A percentile compares a stretch with the other conserved stretches of the same genome.
These are phyloP conservation scores for Petunia hybrid DNA, from an alignment of 305 asterid genomes.

Conservation along the genomic window DNA sequence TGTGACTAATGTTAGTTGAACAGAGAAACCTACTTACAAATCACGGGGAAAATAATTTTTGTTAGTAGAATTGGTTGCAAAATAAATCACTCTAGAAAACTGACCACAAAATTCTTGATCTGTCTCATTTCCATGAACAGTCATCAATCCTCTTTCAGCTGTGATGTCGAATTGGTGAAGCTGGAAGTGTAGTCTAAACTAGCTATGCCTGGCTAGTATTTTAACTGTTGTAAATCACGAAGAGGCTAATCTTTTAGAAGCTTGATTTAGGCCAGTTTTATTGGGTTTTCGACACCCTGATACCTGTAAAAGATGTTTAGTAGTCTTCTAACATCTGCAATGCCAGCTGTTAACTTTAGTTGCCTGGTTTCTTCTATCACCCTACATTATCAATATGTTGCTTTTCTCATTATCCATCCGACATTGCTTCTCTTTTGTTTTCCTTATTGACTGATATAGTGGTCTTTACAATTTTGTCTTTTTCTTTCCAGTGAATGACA, in stretches of 20 bases:
- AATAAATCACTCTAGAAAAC: slow-evolving; percentile 26
- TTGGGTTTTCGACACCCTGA: neutral
- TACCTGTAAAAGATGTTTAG: neutral
- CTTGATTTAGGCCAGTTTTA: neutral
- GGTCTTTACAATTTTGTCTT: neutral
- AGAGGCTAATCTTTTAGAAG: neutral
- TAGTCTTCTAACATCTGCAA: neutral
- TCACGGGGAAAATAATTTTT: neutral
- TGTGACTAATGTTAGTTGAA: neutral
- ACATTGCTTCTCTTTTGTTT: neutral
- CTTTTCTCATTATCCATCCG: neutral
- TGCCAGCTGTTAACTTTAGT: neutral
- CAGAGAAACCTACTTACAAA: slow-evolving; percentile 15
- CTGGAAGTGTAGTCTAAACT: slow-evolving; percentile 13
- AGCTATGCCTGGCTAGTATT: neutral
- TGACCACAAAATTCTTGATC: neutral
- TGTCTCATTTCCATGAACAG: slow-evolving; percentile 14
- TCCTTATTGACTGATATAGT: neutral
- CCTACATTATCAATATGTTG: neutral
- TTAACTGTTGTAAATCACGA: neutral
- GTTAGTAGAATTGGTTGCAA: slow-evolving; percentile 2
- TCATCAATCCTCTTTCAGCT: neutral
- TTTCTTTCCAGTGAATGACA: neutral
- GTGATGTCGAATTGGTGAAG: neutral
- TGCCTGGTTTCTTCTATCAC: neutral